A percentile compares a stretch with the other conserved stretches of the same genome.
Evolutionary conservation across 75 land plant species (phyloP).

Genomic region (Selaginella moellendorffii): DNA sequence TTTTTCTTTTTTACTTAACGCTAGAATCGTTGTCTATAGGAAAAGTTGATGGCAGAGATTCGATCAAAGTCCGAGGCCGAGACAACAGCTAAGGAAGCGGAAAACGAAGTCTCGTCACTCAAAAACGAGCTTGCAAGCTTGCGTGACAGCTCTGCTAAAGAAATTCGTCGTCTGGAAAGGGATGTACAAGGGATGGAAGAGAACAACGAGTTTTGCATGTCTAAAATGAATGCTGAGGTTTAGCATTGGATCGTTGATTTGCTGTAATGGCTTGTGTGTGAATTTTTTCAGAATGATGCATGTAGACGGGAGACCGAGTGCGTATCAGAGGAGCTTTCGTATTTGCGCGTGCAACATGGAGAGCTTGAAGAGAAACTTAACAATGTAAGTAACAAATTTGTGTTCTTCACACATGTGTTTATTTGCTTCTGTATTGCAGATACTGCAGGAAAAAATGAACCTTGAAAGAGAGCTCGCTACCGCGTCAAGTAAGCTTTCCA

Average conservation of each 20-base stretch:
- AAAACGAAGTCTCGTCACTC: conserved; percentile 26
- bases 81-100: conserved; percentile 31
- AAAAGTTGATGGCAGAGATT: conserved; percentile 51
- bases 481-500: not conserved
- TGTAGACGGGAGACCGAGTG: not conserved
- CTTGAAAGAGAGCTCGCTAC: not conserved
- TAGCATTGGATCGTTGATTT: conserved; percentile 9
- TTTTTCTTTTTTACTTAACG: too few relatives aligned
- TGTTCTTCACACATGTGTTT: not conserved
- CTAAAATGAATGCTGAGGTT: conserved; percentile 50
- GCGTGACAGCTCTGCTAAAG: conserved; percentile 37
- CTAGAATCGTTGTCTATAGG: not conserved
- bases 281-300: not conserved
- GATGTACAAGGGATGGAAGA: conserved; percentile 37
- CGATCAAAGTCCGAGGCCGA: conserved; percentile 51
- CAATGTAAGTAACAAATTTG: not conserved
- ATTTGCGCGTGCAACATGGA: not conserved
- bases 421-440: not conserved
- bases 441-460: not conserved
- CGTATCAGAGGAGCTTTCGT: not conserved
- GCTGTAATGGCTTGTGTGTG: not conserved
- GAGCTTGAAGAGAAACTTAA: not conserved
- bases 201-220: conserved; percentile 42
- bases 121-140: conserved; percentile 27
- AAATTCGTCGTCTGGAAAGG: conserved; percentile 31